Evolutionary conservation across 768 basidiomycete species (phyloP), one percentile per base, ranked within the genome.

Genomic region (Lanmaoa pseudosensibilis): DNA sequence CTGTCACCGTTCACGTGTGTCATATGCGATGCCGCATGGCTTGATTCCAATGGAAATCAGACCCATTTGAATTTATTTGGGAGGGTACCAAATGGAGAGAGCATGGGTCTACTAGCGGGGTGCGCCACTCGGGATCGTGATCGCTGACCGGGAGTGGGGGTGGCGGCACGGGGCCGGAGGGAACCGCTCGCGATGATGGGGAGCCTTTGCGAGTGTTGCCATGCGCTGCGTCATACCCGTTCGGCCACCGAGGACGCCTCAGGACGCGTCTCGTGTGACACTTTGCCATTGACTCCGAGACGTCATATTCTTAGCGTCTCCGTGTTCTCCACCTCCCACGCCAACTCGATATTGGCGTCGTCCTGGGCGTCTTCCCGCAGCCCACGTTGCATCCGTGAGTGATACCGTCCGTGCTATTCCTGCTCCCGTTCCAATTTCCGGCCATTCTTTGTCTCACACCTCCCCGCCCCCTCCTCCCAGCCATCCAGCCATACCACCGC

Each of bases 351-450:
- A 19, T 27, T 48, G 13, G 23, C 40, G 23, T 38, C 45, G 21
- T 54, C 43, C 54, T 30, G 34, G 51, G 46, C 54, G 52, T 46
- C 53, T 58, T 37, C 38, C 46, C 45, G 2, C 50, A 21, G 36
- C 34, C 58, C 69, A 63, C 61, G 64, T 56, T 71, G 58, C 59
- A 59, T 65, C 60, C 65, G 54, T 46, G 56, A 56, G 50, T 58
- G 30, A 45, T 48, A 41, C 54, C 54, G 47, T 34, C 52, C 16
- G 49, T 48, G 39, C 36, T 18, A 19, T 27, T 25, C 33, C 40
- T 43, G 11, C 50, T 8, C 4, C 15, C 12, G 18, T 37, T 38
- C 44, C 33, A 46, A 12, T 46, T 25, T 33, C 30, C n/a, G 37
- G 37, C 37, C 16, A 18, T 30, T 47, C 46, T 21, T 54, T 36